These are phyloP conservation scores for Dryas integrifolia DNA, from an alignment of 331 rosid genomes.

Conservation along the genomic window DNA sequence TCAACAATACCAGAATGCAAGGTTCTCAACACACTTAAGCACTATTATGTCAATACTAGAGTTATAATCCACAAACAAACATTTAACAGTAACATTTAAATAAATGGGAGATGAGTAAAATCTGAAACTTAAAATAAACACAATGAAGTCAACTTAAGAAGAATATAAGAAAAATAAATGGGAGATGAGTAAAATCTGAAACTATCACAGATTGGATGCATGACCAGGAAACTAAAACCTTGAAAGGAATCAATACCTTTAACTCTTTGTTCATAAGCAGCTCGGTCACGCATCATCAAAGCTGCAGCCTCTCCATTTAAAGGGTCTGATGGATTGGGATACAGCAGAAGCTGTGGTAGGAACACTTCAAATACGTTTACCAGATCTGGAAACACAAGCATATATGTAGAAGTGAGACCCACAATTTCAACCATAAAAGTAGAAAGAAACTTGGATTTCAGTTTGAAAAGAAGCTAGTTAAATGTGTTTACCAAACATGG, in stretches of 20 bases:
- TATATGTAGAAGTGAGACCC: constrained; percentile 22
- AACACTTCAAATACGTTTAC: constrained; percentile 83
- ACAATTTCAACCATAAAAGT: constrained; percentile 18
- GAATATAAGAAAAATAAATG: background rate
- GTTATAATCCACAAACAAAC: background rate
- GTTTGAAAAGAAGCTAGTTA: background rate
- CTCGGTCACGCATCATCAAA: constrained; percentile 69
- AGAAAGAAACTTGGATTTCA: constrained; percentile 14
- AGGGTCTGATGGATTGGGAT: constrained; percentile 87
- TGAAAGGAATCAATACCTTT: constrained; percentile 51
- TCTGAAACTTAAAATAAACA: background rate
- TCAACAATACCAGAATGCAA: constrained; percentile 7
- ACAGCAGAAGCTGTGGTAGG: constrained; percentile 74
- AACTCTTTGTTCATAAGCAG: constrained; percentile 70
- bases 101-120: too few species aligned
- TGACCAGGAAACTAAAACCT: constrained; percentile 8
- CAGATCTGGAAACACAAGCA: constrained; percentile 56
- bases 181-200: background rate
- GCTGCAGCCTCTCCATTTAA: constrained; percentile 85
- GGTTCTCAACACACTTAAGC: background rate
- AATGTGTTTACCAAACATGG: constrained; percentile 68
- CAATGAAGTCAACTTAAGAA: background rate
- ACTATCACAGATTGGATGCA: background rate
- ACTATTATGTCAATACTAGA: constrained; percentile 2
- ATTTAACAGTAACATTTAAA: background rate